Evolutionary conservation across 305 asterid genomes (phyloP), one percentile per base, ranked within the genome.

Genomic region (Fraxinus xanthoxyloides): DNA sequence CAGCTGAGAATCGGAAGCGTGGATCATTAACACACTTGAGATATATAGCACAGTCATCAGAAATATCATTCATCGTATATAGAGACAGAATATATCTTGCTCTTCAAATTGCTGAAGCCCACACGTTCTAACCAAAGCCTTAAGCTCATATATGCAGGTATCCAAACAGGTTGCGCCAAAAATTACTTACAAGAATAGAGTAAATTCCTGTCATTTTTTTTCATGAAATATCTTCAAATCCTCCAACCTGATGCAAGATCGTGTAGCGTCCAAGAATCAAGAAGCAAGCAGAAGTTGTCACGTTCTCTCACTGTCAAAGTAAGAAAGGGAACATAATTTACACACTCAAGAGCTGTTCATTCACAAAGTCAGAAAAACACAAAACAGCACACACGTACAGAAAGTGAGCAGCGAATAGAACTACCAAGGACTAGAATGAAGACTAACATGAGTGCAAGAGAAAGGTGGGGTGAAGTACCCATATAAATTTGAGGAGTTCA

Each of bases 121-220:
- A 67, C 63, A 1, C 86, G 87, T 82, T 93, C 95, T 28, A 92
- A 67, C 94, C 95, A 91, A 21, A 92, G 70, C 98, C 97, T 90
- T 9, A 92, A 63, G 51, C 93, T 94, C 89, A 94, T 35, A 82
- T 31, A 23, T 84, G 89, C 34, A 90, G 85, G 38, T 88, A 76
- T 43, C 87, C 94, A 3, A 79, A 40, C 24, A 91, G 92, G 69
- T 88, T 83, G 54, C 89, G 92, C 75, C 82, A 36, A 15, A 91
- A 90, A 38, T 87, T 85, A 10, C 34, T 24, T 2, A 87, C 92
- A n/a, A 93, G 93, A 80, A 88, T 36, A 28, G 77, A 72, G 84
- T 87, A 93, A 72, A 91, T 63, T 48, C 23, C 94, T 83, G 79
- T 93, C 93, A 77, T 88, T 85, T 43, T 85, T 51, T 87, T 32